Base-by-base conservation (phyloP, 2,329 filamentous ascomycete genomes). In the Aspergillus japonicus region DNA sequence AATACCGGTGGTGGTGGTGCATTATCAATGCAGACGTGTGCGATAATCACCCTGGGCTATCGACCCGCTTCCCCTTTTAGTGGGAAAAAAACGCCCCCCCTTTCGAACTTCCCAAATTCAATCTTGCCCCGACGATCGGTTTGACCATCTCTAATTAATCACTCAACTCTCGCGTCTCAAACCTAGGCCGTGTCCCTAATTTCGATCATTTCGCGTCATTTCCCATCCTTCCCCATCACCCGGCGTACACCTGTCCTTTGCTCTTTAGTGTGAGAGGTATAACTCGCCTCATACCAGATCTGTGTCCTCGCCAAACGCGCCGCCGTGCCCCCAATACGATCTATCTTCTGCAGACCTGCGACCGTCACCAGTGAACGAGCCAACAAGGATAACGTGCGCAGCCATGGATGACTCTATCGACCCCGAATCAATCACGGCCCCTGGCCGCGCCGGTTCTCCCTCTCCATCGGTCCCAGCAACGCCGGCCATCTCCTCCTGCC, bases 401-500 rank as follows among this genome's bases (percentile, higher is more conserved):
- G 60, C 26, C 35, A 73, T 75, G 73, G 71, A 73, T 39, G 71
- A 71, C 35, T 60, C 64, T 10, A 56, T 66, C 56, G 66, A 69
- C 26, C 57, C 60, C 50, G 64, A 67, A 48, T 57, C 64, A 39
- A 60, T 56, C 42, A 63, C 67, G 56, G 62, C 66, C 56, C 69
- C 68, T 26, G 58, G 70, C 61, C 73, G 73, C n/a, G 68, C 72
- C 35, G 70, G 69, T 5, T 78, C 77, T 44, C 75, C 74, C 19
- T 77, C 76, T 11, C 75, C 77, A 4, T 77, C 74, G 10, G 68
- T 78, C 57, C 73, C 75, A 24, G 74, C 77, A 19, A 78, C 77
- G 5, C 76, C 77, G 4, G 76, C 76, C 47, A 77, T 79, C 52
- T 79, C 77, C 23, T 77, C 77, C 11, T 78, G 75, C 60, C 75